phyloP scores from a whole-genome alignment of 2,329 filamentous ascomycete genomes.

The Sporothrix mexicana region DNA sequence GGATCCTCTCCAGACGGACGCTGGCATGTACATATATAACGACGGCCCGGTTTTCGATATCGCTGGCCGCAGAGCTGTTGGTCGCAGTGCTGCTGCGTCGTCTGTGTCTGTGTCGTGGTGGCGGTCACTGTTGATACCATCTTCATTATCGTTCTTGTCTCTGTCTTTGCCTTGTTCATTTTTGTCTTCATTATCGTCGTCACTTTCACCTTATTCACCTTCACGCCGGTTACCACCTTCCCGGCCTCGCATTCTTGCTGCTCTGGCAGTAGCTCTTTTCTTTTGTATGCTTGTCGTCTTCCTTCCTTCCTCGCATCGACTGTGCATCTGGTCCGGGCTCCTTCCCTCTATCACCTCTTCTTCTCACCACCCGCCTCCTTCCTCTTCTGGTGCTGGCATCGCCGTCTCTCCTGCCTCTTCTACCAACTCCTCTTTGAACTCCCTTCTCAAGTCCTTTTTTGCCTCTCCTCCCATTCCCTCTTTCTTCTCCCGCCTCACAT shows the following conservation, averaged over 20 bases:
- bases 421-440: no score
- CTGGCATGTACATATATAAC: slow-evolving; percentile 18
- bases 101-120: slow-evolving; percentile 1
- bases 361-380: slow-evolving; percentile 1
- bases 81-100: neutral
- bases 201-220: neutral
- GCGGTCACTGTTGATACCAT: neutral
- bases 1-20: neutral
- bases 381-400: slow-evolving; percentile 25
- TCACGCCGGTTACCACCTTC: neutral
- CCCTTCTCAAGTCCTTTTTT: neutral
- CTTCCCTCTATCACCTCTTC: neutral
- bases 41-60: neutral
- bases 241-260: neutral
- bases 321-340: neutral
- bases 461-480: neutral
- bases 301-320: neutral
- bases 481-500: neutral
- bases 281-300: no score
- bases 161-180: slow-evolving; percentile 1
- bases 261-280: no score
- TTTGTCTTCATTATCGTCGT: neutral
- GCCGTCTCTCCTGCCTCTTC: neutral
- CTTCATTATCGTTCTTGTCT: neutral
- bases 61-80: neutral